Evolutionary conservation across 208 protist genomes (phyloP).

Genomic region (Crithidia sp.): DNA sequence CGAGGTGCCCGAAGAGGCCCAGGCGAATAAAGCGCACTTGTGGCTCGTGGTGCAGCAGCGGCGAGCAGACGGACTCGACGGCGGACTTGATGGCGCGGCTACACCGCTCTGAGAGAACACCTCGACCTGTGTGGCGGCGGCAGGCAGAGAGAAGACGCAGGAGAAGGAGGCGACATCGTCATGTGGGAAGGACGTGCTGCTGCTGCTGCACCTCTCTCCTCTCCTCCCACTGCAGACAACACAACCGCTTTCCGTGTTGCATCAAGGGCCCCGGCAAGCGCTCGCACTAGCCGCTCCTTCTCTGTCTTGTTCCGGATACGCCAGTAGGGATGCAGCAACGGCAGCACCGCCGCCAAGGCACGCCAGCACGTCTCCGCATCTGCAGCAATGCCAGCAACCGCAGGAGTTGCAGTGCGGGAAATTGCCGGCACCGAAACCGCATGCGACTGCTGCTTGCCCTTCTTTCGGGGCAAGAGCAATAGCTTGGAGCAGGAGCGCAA

Average conservation of each 20-base stretch:
- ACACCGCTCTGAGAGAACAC: slow-evolving; percentile 18
- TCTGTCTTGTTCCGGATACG: slow-evolving; percentile 25
- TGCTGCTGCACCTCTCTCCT: background rate
- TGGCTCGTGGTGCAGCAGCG: slow-evolving; percentile 63
- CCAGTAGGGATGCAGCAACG: slow-evolving; percentile 41
- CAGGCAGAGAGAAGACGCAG: background rate
- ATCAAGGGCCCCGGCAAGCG: slow-evolving; percentile 35
- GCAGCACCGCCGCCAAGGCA: slow-evolving; percentile 46
- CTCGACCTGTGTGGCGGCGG: background rate
- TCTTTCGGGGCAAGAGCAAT: slow-evolving; percentile 1
- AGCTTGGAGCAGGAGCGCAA: slow-evolving; percentile 29
- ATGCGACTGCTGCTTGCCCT: background rate
- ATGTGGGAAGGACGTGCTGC: background rate
- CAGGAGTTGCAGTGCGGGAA: background rate
- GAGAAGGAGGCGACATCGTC: background rate
- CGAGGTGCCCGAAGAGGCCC: slow-evolving; percentile 41
- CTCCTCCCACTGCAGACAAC: too few relatives aligned
- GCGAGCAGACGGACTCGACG: slow-evolving; percentile 58
- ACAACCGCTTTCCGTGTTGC: slow-evolving; percentile 4
- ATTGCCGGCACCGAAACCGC: background rate
- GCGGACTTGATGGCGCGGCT: slow-evolving; percentile 39
- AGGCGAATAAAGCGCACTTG: slow-evolving; percentile 67
- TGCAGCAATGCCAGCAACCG: background rate
- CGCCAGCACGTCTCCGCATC: slow-evolving; percentile 47
- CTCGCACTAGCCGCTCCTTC: slow-evolving; percentile 49